Conservation (phyloP, 2,329 filamentous ascomycete genomes). For the Calycina herbarum region DNA sequence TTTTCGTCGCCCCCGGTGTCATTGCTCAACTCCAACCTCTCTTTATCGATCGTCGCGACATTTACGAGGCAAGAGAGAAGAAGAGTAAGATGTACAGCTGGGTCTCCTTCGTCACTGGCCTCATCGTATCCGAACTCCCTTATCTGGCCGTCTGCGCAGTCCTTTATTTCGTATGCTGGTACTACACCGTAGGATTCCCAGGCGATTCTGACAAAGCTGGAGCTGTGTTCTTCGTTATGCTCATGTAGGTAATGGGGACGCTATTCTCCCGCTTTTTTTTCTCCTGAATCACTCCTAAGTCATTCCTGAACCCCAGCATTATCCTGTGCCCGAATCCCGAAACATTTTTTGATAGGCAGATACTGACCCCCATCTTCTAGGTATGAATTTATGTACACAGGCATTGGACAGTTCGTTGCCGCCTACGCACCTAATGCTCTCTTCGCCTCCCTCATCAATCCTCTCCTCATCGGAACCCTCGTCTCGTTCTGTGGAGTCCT, state of each 20-base stretch:
- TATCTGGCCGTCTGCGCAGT: slow-evolving; percentile 47
- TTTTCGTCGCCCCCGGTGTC: slow-evolving; percentile 60
- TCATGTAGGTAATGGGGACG: slow-evolving; percentile 42
- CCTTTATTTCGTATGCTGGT: slow-evolving; percentile 54
- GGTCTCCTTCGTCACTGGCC: slow-evolving; percentile 57
- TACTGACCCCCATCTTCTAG: too few relatives aligned
- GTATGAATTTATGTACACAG: slow-evolving; percentile 56
- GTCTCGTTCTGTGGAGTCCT: slow-evolving; percentile 75
- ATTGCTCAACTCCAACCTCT: slow-evolving; percentile 60
- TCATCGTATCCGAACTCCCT: slow-evolving; percentile 49
- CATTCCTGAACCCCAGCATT: too few relatives aligned
- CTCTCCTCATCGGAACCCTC: slow-evolving; percentile 55
- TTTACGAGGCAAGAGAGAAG: slow-evolving; percentile 59
- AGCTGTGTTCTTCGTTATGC: slow-evolving; percentile 53
- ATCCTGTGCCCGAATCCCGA: too few relatives aligned
- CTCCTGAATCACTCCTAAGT: too few relatives aligned
- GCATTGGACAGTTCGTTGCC: slow-evolving; percentile 63
- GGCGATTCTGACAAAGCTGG: slow-evolving; percentile 48
- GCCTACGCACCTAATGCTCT: slow-evolving; percentile 62
- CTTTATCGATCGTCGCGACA: slow-evolving; percentile 56
- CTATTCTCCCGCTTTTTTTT: too few relatives aligned
- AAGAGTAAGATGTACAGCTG: slow-evolving; percentile 63
- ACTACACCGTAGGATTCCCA: slow-evolving; percentile 57
- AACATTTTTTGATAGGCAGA: too few relatives aligned
- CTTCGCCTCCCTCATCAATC: slow-evolving; percentile 59